phyloP scores from a whole-genome alignment of 352 stramenopile genomes.

The Globisporangium polare region DNA sequence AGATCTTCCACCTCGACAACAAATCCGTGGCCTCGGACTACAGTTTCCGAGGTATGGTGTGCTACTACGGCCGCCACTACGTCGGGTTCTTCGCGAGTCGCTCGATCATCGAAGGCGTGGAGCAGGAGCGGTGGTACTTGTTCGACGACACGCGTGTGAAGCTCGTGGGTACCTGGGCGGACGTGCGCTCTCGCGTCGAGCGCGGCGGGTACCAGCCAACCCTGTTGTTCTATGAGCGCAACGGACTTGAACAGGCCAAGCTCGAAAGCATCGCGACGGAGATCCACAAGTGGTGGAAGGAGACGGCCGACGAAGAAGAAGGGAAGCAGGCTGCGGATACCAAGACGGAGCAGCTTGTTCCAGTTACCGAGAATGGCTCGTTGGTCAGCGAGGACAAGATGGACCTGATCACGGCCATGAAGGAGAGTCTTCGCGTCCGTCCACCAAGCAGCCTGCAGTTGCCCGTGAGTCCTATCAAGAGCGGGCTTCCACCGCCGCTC shows the following conservation, averaged over 20 bases:
- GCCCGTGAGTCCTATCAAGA: slow-evolving; percentile 48
- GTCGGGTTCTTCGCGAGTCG: slow-evolving; percentile 82
- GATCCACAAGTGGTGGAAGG: slow-evolving; percentile 79
- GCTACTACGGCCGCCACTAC: slow-evolving; percentile 84
- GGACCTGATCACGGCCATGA: slow-evolving; percentile 9
- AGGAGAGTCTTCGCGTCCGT: slow-evolving; percentile 7
- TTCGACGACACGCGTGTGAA: slow-evolving; percentile 86
- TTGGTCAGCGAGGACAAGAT: slow-evolving; percentile 15
- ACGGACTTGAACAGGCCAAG: slow-evolving; percentile 51
- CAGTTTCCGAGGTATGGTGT: slow-evolving; percentile 76
- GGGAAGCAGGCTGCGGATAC: slow-evolving; percentile 11
- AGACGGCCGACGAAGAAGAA: slow-evolving; percentile 29
- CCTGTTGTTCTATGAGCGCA: slow-evolving; percentile 80
- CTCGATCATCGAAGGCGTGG: slow-evolving; percentile 45
- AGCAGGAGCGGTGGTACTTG: slow-evolving; percentile 65
- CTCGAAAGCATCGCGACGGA: slow-evolving; percentile 60
- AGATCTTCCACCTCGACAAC: slow-evolving; percentile 65
- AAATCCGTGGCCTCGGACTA: slow-evolving; percentile 40
- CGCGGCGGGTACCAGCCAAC: slow-evolving; percentile 79
- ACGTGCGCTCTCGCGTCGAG: slow-evolving; percentile 70
- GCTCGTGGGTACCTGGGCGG: slow-evolving; percentile 64
- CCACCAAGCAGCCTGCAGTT: slow-evolving; percentile 11
- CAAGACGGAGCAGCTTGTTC: background rate
- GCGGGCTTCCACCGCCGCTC: slow-evolving; percentile 22
- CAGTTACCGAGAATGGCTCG: slow-evolving; percentile 11